These are phyloP conservation scores for Chalciporus sp. DNA, from an alignment of 1,284 basidiomycete species.

Conservation along the genomic window DNA sequence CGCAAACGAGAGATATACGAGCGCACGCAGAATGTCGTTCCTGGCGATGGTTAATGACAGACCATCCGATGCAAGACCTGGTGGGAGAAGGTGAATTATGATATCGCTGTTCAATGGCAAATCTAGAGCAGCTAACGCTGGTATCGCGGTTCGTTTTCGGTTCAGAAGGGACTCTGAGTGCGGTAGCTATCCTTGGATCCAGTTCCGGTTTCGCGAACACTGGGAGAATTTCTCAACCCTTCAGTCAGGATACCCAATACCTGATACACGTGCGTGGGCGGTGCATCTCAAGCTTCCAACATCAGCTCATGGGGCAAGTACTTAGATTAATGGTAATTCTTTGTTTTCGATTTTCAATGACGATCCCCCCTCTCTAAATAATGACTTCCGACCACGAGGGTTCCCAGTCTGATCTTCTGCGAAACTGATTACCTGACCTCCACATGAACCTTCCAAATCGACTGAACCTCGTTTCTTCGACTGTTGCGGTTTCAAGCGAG, in stretches of 20 bases:
- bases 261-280: slow-evolving; percentile 17
- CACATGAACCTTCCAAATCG: neutral
- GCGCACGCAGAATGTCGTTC: slow-evolving; percentile 56
- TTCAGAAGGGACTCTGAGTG: neutral
- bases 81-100: slow-evolving; percentile 5
- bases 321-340: too few species aligned
- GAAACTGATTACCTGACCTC: too few species aligned
- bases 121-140: neutral
- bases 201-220: neutral
- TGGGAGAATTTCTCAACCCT: slow-evolving; percentile 2
- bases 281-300: neutral
- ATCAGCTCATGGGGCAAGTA: slow-evolving; percentile 15
- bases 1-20: slow-evolving; percentile 71
- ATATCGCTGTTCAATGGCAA: neutral
- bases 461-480: neutral
- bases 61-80: neutral
- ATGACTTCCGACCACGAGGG: neutral
- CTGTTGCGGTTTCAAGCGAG: neutral
- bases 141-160: neutral
- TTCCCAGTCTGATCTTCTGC: too few species aligned
- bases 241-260: neutral
- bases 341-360: neutral
- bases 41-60: slow-evolving; percentile 17
- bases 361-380: neutral
- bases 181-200: neutral